phyloP scores from a whole-genome alignment of 768 basidiomycete genomes.

The Boletus sp. region DNA sequence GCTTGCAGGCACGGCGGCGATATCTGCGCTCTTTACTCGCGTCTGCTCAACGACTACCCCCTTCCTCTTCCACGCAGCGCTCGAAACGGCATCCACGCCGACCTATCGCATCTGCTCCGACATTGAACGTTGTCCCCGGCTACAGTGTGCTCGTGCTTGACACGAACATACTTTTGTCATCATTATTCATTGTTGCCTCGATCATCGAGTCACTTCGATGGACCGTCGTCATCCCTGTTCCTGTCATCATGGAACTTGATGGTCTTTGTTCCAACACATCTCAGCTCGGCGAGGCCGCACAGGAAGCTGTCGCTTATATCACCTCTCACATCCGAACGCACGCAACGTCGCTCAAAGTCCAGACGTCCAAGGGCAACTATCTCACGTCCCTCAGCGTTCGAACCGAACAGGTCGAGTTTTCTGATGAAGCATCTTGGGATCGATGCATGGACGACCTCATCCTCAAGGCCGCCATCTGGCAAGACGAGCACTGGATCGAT shows the following conservation, averaged over 20 bases:
- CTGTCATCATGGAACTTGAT: slow-evolving; percentile 96
- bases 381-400: slow-evolving; percentile 77
- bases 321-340: slow-evolving; percentile 73
- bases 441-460: slow-evolving; percentile 95
- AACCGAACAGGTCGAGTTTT: slow-evolving; percentile 79
- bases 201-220: slow-evolving; percentile 78
- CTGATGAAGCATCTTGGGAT: slow-evolving; percentile 46
- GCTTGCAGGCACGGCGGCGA: slow-evolving; percentile 61
- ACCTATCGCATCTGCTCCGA: slow-evolving; percentile 34
- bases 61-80: slow-evolving; percentile 27
- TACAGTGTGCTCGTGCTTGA: slow-evolving; percentile 91
- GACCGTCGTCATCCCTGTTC: slow-evolving; percentile 89
- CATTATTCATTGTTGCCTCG: slow-evolving; percentile 65
- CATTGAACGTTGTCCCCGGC: slow-evolving; percentile 66
- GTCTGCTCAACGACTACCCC: slow-evolving; percentile 35
- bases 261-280: slow-evolving; percentile 68
- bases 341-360: slow-evolving; percentile 80
- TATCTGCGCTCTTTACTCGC: slow-evolving; percentile 69
- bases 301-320: slow-evolving; percentile 70
- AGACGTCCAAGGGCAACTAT: slow-evolving; percentile 94
- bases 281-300: slow-evolving; percentile 72
- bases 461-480: slow-evolving; percentile 89
- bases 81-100: slow-evolving; percentile 28
- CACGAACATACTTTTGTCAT: slow-evolving; percentile 91
- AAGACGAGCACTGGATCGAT: slow-evolving; percentile 89